Conservation (phyloP, 345 rosid species). For the Carallia pectinifolia region DNA sequence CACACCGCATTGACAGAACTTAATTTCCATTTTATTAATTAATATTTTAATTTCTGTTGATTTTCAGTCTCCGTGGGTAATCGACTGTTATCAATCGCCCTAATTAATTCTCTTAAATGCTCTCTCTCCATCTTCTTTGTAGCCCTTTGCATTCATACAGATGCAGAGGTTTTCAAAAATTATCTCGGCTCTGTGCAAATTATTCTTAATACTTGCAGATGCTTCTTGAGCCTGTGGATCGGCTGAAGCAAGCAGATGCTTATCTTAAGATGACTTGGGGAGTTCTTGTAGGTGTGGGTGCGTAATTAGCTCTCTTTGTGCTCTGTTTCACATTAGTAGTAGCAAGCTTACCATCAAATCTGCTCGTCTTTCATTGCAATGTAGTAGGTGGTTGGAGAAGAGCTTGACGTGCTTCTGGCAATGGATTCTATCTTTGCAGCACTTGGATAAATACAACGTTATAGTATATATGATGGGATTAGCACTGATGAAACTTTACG, state of each 20-base stretch:
- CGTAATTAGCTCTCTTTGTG: slow-evolving; percentile 29
- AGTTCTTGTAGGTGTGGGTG: slow-evolving; percentile 92
- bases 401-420: slow-evolving; percentile 95
- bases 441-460: slow-evolving; percentile 53
- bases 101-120: too few species aligned
- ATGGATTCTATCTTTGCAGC: slow-evolving; percentile 78
- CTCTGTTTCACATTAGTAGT: background rate
- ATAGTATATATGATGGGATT: slow-evolving; percentile 60
- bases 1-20: too few species aligned
- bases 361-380: slow-evolving; percentile 10
- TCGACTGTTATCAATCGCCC: too few species aligned
- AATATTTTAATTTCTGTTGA: too few species aligned
- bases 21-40: too few species aligned
- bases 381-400: slow-evolving; percentile 90
- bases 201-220: slow-evolving; percentile 45
- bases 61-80: too few species aligned
- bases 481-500: slow-evolving; percentile 72
- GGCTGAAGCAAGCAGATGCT: slow-evolving; percentile 72
- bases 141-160: too few species aligned
- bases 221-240: slow-evolving; percentile 82
- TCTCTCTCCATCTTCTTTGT: too few species aligned
- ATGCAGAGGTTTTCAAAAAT: background rate
- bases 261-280: slow-evolving; percentile 78
- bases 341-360: background rate
- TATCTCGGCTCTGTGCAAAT: background rate